These are phyloP conservation scores for Monosporozyma aquatica DNA, from an alignment of 805 yeast genomes.

Conservation along the genomic window DNA sequence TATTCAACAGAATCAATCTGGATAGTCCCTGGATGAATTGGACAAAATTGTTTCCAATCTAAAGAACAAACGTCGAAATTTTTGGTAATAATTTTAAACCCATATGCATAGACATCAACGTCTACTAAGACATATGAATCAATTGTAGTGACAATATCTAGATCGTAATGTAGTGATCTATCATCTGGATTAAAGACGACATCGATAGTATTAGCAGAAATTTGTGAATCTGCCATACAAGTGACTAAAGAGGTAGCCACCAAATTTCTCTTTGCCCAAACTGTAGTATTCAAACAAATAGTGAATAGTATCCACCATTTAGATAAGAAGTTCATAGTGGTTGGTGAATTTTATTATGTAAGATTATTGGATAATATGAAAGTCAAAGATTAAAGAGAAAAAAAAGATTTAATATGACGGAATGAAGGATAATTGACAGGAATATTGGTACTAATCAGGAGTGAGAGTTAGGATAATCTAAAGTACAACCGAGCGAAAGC, in stretches of 20 bases:
- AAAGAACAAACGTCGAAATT: constrained; percentile 52
- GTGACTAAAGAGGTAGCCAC: constrained; percentile 74
- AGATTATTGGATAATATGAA: neutral
- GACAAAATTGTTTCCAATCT: constrained; percentile 84
- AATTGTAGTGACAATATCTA: constrained; percentile 62
- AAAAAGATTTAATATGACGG: too few species aligned
- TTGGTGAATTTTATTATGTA: neutral
- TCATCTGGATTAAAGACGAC: constrained; percentile 71
- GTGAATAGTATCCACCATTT: constrained; percentile 4
- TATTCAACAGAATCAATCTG: constrained; percentile 67
- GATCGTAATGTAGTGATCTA: constrained; percentile 55
- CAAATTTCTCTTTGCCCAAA: constrained; percentile 30
- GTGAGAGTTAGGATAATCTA: neutral
- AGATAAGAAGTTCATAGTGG: constrained; percentile 1
- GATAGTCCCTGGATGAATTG: constrained; percentile 72
- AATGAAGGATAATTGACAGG: too few species aligned
- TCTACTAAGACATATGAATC: constrained; percentile 60
- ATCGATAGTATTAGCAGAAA: constrained; percentile 66
- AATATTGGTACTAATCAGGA: constrained; percentile 1
- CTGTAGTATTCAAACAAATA: neutral
- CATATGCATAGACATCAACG: constrained; percentile 79
- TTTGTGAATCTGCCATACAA: constrained; percentile 69
- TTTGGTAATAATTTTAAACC: constrained; percentile 58
- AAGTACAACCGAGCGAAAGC: neutral
- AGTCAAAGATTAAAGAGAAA: too few species aligned